Base-by-base conservation (phyloP, 108 stramenopile genomes). In the Cyclotella sp. region DNA sequence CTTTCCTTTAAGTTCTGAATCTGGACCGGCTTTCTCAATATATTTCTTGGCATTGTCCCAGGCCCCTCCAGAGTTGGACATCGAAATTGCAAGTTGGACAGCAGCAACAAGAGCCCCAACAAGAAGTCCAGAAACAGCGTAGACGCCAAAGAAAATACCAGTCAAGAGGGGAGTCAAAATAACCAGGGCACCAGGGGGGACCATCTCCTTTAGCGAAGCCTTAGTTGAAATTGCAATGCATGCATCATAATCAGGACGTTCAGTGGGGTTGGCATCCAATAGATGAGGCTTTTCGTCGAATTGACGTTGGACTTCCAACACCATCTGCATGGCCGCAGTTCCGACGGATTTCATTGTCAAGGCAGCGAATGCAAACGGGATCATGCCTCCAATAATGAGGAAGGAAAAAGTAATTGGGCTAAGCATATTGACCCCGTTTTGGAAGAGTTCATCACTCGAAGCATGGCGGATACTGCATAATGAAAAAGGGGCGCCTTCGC, bases 41-140 rank as follows among this genome's bases (percentile, higher is more conserved):
- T 95, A 98, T 87, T 98, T 98, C 89, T 98, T 98, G 73, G 98
- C 97, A 75, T 98, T 98, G 74, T 98, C 98, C 98, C 98, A 99
- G 19, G 98, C 98, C 75, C 98, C 98, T 43, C 98, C 98, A 63
- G 97, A 94, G 92, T 99, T 99, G 73, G 97, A 97, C 96, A 98
- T 98, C 58, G 96, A 97, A 74, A 99, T 91, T 63, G 98, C 98
- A 52, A 99, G 89, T 84, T 98, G 97, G 46, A 97, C 91, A 34
- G 93, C 85, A n/a, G 96, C 95, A 58, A 97, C 78, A 67, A 96
- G 76, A 22, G 95, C 77, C 39, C 98, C 98, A 19, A 97, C 96
- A 24, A 99, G 93, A 62, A 98, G 87, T 60, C 98, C 98, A 69
- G 89, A 95, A 49, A 99, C 96, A 57, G 98, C 98, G 60, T 89